phyloP scores from a whole-genome alignment of 2,329 filamentous ascomycete genomes.

The Ophiostoma sp. region DNA sequence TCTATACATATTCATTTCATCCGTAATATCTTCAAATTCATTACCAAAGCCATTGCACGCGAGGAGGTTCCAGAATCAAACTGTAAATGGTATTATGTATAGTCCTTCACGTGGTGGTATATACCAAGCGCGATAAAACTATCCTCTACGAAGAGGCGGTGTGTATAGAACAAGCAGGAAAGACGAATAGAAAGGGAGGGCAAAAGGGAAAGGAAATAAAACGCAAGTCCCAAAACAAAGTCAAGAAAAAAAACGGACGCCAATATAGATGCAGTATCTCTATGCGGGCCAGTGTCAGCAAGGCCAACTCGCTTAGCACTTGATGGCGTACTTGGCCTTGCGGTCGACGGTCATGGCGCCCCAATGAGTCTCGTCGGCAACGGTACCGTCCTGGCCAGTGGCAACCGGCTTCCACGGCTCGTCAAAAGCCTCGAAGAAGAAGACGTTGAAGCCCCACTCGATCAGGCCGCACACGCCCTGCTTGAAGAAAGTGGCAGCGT shows the following conservation, averaged over 20 bases:
- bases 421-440: constrained; percentile 24
- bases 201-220: neutral
- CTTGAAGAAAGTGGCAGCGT: constrained; percentile 18
- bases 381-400: constrained; percentile 19
- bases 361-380: constrained; percentile 24
- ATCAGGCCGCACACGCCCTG: constrained; percentile 22
- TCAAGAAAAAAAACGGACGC: neutral
- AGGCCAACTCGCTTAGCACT: constrained; percentile 8
- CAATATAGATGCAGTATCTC: neutral
- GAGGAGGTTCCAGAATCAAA: too few species aligned
- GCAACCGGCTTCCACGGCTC: constrained; percentile 22
- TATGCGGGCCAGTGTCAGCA: neutral
- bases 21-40: too few species aligned
- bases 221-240: neutral
- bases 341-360: constrained; percentile 23
- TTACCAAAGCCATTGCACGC: too few species aligned
- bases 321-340: constrained; percentile 21
- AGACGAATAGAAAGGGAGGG: neutral
- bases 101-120: neutral
- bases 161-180: neutral
- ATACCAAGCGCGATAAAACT: neutral
- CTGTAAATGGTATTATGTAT: neutral
- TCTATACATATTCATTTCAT: neutral
- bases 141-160: neutral
- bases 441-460: constrained; percentile 23